Conservation (phyloP, 177 flowering plant genomes). For the Tripterygium wilfordii region DNA sequence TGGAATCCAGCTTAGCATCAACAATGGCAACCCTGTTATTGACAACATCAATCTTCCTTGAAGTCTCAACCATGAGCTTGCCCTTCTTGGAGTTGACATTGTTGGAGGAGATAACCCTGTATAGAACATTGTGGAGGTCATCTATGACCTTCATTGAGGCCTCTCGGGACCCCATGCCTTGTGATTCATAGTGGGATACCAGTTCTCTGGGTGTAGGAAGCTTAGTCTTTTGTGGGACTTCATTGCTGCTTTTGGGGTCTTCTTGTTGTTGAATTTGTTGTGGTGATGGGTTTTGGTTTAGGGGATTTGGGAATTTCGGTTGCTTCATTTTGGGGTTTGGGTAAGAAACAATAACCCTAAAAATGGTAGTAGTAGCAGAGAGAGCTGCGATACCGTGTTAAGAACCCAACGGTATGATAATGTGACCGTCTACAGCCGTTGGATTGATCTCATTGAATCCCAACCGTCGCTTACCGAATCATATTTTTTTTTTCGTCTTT, state of each 20-base stretch:
- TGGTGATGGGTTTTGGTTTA: too few species aligned
- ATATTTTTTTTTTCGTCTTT: too few species aligned
- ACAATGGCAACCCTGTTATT: slow-evolving; percentile 51
- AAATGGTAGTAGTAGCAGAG: too few species aligned
- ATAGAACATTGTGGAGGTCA: slow-evolving; percentile 56
- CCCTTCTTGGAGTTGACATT: slow-evolving; percentile 30
- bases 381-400: too few species aligned
- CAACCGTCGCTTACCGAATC: too few species aligned
- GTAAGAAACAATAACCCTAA: too few species aligned
- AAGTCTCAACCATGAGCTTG: slow-evolving; percentile 30
- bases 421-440: too few species aligned
- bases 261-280: too few species aligned
- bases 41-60: slow-evolving; percentile 50
- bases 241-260: slow-evolving; percentile 2
- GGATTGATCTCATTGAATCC: too few species aligned
- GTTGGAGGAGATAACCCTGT: slow-evolving; percentile 29
- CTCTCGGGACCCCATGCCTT: slow-evolving; percentile 49
- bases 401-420: too few species aligned
- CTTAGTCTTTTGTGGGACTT: slow-evolving; percentile 18
- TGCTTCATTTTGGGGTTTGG: too few species aligned
- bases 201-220: slow-evolving; percentile 57
- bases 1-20: slow-evolving; percentile 70
- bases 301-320: too few species aligned
- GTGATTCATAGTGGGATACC: slow-evolving; percentile 56
- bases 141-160: slow-evolving; percentile 74